Evolutionary conservation across 192 early-diverging fungal genomes (phyloP).

Genomic region (Linnemannia elongata): DNA sequence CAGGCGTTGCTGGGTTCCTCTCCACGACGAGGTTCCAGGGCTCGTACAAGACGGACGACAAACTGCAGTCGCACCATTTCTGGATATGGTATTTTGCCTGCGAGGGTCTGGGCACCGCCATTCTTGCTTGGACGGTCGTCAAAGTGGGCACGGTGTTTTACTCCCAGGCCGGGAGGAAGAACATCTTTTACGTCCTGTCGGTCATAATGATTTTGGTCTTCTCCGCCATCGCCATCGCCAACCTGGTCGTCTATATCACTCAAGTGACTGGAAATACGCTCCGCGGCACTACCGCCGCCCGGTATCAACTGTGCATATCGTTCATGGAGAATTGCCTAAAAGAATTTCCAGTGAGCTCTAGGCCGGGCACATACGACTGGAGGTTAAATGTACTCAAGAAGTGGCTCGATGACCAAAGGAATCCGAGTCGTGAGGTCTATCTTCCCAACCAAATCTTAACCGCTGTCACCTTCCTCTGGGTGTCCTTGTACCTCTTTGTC

Average conservation of each 20-base stretch:
- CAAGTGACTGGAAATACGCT: background rate
- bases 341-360: background rate
- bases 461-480: conserved; percentile 29
- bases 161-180: conserved; percentile 24
- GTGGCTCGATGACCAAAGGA: background rate
- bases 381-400: background rate
- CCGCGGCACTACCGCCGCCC: background rate
- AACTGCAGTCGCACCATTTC: background rate
- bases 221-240: conserved; percentile 11
- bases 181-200: conserved; percentile 26
- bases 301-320: background rate
- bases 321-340: background rate
- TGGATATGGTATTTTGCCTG: conserved; percentile 45
- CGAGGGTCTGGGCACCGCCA: conserved; percentile 20
- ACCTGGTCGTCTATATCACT: conserved; percentile 10
- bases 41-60: background rate
- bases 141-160: conserved; percentile 43
- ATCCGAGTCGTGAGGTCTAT: conserved; percentile 7
- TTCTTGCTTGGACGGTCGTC: conserved; percentile 26
- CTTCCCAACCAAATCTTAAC: conserved; percentile 27
- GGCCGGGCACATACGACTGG: background rate
- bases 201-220: conserved; percentile 21
- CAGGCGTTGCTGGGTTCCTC: conserved; percentile 22
- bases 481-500: conserved; percentile 39
- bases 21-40: background rate